Evolutionary conservation across 2,329 filamentous ascomycete genomes (phyloP), one percentile per base, ranked within the genome.

Genomic region (Trichoderma harzianum): DNA sequence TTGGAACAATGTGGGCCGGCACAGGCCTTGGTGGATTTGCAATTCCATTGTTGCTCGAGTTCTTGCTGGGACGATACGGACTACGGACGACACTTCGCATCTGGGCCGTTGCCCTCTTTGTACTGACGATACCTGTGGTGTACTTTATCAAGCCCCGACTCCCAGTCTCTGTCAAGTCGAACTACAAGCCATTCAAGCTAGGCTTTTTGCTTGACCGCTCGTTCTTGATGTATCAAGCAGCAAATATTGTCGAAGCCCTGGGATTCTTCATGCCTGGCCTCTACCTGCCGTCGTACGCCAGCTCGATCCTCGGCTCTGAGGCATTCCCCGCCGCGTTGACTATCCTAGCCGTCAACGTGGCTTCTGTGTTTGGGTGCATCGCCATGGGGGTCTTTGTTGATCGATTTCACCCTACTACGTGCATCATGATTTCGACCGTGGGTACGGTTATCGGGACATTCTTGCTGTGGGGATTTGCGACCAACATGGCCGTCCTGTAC

Each of bases 221-320:
- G 1, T 89, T 90, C 74, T 82, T 85, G 74, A 80, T 89, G 69
- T 87, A 89, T 78, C 84, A 85, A 75, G 74, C 85, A 57, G 86
- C 86, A 57, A 90, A 87, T 72, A 80, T 88, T 4, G 78, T 87
- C 61, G 87, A 90, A 78, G 85, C 86, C 65, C 80, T 83, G 47
- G 89, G 88, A 3, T 90, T 88, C 78, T 89, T 88, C 72, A 82
- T 90, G 32, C 89, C 89, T 2, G 85, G 87, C 24, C 87, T 88
- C 11, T 89, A 88, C 77, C 81, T 90, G 24, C 85, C 85, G n/a
- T 84, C 83, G 4, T 90, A 88, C 75, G 87, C 87, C 6, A 77
- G 79, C 43, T 78, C 79, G 11, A 79, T 83, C 10, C 79, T 88
- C 18, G 81, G 84, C 16, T 80, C 82, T 0, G 76, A 83, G 4